Evolutionary conservation across 2,329 filamentous ascomycete genomes (phyloP), one percentile per base, ranked within the genome.

Genomic region (Madurella mycetomatis): DNA sequence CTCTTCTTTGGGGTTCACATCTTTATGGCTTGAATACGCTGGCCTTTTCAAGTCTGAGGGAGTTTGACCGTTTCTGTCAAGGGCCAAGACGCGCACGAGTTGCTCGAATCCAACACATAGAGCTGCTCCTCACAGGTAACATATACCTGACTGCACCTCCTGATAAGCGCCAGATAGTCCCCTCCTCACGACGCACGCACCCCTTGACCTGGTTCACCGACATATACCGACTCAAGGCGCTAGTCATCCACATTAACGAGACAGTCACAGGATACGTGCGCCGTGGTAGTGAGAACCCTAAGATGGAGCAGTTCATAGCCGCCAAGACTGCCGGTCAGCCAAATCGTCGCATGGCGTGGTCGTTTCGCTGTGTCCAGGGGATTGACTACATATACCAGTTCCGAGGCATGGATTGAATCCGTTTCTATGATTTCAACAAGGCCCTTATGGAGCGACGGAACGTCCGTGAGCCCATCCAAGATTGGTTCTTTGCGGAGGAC

Each of bases 21-120:
- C 2, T 80, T 80, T 80, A 80, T 51, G 75, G 76, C 8, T 55
- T 66, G 1, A 81, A 81, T 58, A 75, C 66, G 0, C 80, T 80
- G 55, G 73, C 72, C 0, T 80, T 81, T 60, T 78, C 75, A n/a
- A 77, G 73, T n/a, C 64, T 81, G 0, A 77, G 78, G 44, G 77
- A 81, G 62, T 73, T 76, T 61, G 72, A 72, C 49, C 70, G 75
- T 42, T 81, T 81, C 59, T 71, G 69, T 50, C 61, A 59, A 1
- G 72, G 75, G 0, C 78, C 78, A 18, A 68, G 70, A 1, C 39
- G 31, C 1, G 60, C 66, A 3, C 70, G 74, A 0, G 54, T 73
- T 1, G 69, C 75, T n/a, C 66, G 76, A 0, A 41, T 80, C 0
- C 74, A 73, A 47, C 67, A 76, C 32, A 54, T 80, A 0, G 74